phyloP scores from a whole-genome alignment of 805 yeast genomes.

The Huiozyma naganishii region DNA sequence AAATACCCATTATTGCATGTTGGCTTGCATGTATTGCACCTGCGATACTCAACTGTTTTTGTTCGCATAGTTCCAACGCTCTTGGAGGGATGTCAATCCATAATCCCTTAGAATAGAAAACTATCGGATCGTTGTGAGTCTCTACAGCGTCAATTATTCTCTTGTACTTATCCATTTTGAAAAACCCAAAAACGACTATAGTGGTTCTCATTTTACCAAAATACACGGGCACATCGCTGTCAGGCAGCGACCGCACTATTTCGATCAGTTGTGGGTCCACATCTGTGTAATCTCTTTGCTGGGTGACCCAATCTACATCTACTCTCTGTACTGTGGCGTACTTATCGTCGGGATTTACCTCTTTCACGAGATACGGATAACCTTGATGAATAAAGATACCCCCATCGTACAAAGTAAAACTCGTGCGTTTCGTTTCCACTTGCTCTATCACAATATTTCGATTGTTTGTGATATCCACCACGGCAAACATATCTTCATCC shows the following conservation, averaged over 20 bases:
- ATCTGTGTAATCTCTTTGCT: slow-evolving; percentile 86
- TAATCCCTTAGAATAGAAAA: slow-evolving; percentile 61
- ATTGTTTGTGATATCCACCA: slow-evolving; percentile 76
- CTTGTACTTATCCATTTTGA: slow-evolving; percentile 66
- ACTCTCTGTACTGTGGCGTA: slow-evolving; percentile 82
- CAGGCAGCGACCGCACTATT: slow-evolving; percentile 42
- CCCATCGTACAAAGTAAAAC: slow-evolving; percentile 84
- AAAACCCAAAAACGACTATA: slow-evolving; percentile 81
- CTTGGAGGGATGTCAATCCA: slow-evolving; percentile 78
- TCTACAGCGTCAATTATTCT: slow-evolving; percentile 90
- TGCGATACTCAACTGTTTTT: slow-evolving; percentile 56
- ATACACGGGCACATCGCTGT: slow-evolving; percentile 49
- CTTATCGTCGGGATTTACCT: slow-evolving; percentile 66
- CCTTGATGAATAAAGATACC: slow-evolving; percentile 95
- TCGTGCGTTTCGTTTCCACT: slow-evolving; percentile 78
- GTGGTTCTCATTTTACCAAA: slow-evolving; percentile 69
- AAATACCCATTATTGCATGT: slow-evolving; percentile 72
- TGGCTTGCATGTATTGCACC: slow-evolving; percentile 97
- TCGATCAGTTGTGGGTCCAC: slow-evolving; percentile 78
- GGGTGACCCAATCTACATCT: slow-evolving; percentile 88
- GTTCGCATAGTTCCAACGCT: slow-evolving; percentile 49
- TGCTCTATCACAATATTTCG: slow-evolving; percentile 76
- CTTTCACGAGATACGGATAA: slow-evolving; percentile 72
- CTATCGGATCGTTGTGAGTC: slow-evolving; percentile 78
- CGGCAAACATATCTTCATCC: slow-evolving; percentile 75